Evolutionary conservation across 2,329 filamentous ascomycete genomes (phyloP).

Genomic region (Rosellinia necatrix): DNA sequence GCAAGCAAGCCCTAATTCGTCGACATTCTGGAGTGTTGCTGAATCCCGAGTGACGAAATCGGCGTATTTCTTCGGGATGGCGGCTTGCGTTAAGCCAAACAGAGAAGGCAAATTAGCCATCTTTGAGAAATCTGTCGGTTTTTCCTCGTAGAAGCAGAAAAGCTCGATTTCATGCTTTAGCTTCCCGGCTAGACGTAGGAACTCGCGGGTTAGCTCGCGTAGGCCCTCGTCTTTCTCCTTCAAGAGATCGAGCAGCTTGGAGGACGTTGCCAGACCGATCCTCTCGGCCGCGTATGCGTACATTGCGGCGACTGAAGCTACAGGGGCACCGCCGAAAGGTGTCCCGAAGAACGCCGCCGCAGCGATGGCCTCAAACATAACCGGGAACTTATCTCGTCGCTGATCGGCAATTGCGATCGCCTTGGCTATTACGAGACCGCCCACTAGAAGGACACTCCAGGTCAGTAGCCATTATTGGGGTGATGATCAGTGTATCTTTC

Average conservation of each 20-base stretch:
- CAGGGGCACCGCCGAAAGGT: constrained; percentile 46
- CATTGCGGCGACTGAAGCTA: constrained; percentile 46
- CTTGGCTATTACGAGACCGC: constrained; percentile 50
- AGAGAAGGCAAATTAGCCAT: constrained; percentile 42
- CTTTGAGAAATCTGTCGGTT: constrained; percentile 45
- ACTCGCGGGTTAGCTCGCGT: constrained; percentile 45
- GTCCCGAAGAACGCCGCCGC: constrained; percentile 49
- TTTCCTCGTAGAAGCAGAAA: constrained; percentile 48
- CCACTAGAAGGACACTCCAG: constrained; percentile 35
- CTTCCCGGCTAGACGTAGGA: constrained; percentile 44
- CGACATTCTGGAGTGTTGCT: constrained; percentile 44
- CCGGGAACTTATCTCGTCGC: constrained; percentile 42
- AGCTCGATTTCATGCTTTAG: constrained; percentile 44
- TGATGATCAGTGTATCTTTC: not conserved
- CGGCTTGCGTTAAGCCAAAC: constrained; percentile 35
- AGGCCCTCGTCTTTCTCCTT: constrained; percentile 46
- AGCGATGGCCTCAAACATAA: constrained; percentile 48
- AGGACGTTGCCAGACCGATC: constrained; percentile 40
- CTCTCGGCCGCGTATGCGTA: constrained; percentile 43
- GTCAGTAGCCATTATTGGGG: not conserved
- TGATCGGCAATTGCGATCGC: constrained; percentile 44
- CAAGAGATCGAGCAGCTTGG: constrained; percentile 48
- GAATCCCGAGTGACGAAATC: constrained; percentile 49
- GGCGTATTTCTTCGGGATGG: constrained; percentile 42
- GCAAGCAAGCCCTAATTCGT: constrained; percentile 42